Evolutionary conservation across 169 alveolate species (phyloP), one percentile per base, ranked within the genome.

Genomic region (Babesia sp.): DNA sequence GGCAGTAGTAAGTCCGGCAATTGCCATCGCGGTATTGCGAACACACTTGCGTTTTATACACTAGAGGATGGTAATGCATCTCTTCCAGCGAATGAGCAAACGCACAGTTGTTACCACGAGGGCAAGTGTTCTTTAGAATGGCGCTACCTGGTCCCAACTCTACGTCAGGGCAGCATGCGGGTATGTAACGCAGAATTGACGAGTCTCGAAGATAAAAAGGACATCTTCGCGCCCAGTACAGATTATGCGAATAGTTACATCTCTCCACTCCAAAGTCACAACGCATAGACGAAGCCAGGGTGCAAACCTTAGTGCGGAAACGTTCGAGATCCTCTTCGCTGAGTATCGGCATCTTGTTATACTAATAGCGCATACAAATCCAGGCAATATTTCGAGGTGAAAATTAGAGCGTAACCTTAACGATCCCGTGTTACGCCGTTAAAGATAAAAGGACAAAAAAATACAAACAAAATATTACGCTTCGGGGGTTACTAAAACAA

Each of bases 191-290:
- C 51, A 91, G 69, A 36, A 88, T 88, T 29, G 93, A 80, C 12
- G 93, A 86, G 41, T 90, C 91, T 11, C 94, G 74, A 42, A 91
- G 63, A 76, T 91, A 91, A 67, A 87, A 91, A 7, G 95, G 95
- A 71, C 94, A 87, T 45, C 95, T 54, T 36, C 95, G 69, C 42
- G 93, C 93, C 95, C 95, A 91, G 79, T 90, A 85, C 2, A 90
- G 71, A 75, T 78, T 90, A 50, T 91, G 95, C 29, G 94, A 90
- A 81, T 91, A 91, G 77, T 90, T 91, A 55, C 95, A 91, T 51
- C 95, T 55, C 66, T 87, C 88, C 16, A 81, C 90, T 8, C 95
- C 95, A 36, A 91, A 91, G 67, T 91, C 94, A 34, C 95, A 91
- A 16, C 79, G 71, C 53, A 87, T 85, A 22, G 87, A 85, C n/a